Evolutionary conservation across 2,329 filamentous ascomycete species (phyloP), one percentile per base, ranked within the genome.

Genomic region (Elsinoe perseae): DNA sequence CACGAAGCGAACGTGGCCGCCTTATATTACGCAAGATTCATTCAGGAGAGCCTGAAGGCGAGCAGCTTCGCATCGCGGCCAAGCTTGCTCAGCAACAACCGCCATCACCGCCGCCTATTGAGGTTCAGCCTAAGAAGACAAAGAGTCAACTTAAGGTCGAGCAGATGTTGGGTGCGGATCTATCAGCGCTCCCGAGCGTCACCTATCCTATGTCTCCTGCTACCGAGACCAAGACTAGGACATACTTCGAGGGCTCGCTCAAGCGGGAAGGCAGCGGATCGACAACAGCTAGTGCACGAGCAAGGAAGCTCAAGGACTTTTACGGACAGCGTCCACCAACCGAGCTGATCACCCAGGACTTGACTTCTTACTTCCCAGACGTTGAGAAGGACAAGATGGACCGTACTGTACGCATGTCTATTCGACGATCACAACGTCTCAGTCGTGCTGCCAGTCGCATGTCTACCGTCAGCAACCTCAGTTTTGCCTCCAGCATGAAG

Each of bases 331-430:
- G 93, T 64, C 93, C 93, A 16, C 93, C 93, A 1, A 97, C 92
- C 73, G 93, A 98, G 75, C 81, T 98, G 68, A 98, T 98, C 67
- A 92, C 92, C 23, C 95, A 93, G 20, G 93, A 98, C 68, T 77
- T 98, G 58, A 93, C 89, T 1, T 95, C 91, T 0, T 98, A 97
- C 76, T 98, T 98, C 78, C 93, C 93, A 0, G 90, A 95, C 66
- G 92, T 97, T 65, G 84, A 91, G 50, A 85, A 89, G 56, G 91
- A 95, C 68, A 89, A 95, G 64, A 96, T 98, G 68, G 93, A 97
- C 70, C 87, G 90, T 64, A 97, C 93, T 0, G 91, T 95, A 60
- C 87, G 93, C 50, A 82, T 96, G 72, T 96, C 92, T 0, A 86
- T 96, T 70, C 83, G 92, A 63, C 82, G 93, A 63, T 97, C 92